These are phyloP conservation scores for Magnaporthales sp. DNA, from an alignment of 2,329 filamentous ascomycete genomes.

Conservation along the genomic window DNA sequence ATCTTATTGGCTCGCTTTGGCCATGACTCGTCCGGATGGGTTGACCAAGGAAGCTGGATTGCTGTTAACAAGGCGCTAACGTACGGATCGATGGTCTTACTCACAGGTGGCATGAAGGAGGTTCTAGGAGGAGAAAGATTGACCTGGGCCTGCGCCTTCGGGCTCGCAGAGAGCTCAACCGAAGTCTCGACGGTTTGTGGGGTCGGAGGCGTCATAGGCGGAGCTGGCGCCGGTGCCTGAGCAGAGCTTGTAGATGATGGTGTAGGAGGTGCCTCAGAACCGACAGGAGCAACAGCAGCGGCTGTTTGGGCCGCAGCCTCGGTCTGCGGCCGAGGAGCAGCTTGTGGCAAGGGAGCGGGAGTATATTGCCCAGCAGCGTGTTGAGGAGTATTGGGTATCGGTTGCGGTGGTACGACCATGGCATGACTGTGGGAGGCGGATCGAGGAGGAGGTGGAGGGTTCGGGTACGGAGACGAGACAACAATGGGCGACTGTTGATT, in stretches of 20 bases:
- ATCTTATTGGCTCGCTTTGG: constrained; percentile 32
- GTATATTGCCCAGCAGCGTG: not conserved
- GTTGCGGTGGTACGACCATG: constrained; percentile 2
- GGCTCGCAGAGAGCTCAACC: constrained; percentile 4
- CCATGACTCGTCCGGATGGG: constrained; percentile 40
- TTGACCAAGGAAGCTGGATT: constrained; percentile 48
- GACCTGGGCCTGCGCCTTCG: constrained; percentile 4
- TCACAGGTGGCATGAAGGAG: constrained; percentile 42
- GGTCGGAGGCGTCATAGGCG: constrained; percentile 38
- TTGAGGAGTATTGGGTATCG: not conserved
- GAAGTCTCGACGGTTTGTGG: constrained; percentile 23
- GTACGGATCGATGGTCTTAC: constrained; percentile 18
- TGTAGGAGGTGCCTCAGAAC: constrained; percentile 29
- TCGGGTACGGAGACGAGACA: constrained; percentile 48
- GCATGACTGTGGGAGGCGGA: constrained; percentile 11
- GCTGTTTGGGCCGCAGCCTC: not conserved
- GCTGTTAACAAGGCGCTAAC: constrained; percentile 16
- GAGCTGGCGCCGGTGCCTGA: constrained; percentile 17
- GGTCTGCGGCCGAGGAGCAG: not conserved
- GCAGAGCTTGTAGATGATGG: constrained; percentile 45
- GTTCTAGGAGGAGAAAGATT: constrained; percentile 11
- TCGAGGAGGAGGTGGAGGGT: constrained; percentile 34
- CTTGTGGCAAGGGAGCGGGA: not conserved
- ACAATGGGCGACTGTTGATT: constrained; percentile 36
- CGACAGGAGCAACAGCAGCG: not conserved